Evolutionary conservation across 768 basidiomycete genomes (phyloP), one percentile per base, ranked within the genome.

Genomic region (Neoboletus magnificus): DNA sequence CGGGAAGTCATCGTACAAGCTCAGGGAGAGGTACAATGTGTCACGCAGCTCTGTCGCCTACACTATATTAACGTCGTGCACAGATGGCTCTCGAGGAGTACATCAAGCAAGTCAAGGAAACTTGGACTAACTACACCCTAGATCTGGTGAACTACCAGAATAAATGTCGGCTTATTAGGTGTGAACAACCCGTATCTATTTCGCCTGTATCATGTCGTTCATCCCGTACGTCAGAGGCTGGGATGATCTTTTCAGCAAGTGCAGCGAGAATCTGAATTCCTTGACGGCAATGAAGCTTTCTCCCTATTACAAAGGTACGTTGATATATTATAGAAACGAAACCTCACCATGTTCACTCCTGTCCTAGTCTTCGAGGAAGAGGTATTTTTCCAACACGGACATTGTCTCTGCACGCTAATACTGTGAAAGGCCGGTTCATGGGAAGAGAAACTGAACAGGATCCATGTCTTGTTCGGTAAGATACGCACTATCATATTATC

Each of bases 81-180:
- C 48, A 98, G 87, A 91, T 94, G 91, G 93, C 93, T 15, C 80
- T 96, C 25, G 94, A 97, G 70, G 93, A 95, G 68, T 97, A 94
- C 70, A 88, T 97, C 70, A 89, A 89, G 55, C 91, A 96, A 73
- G 97, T 99, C 67, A 93, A 93, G 71, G 97, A 98, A 73, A 91
- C 82, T 1, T 99, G 97, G 97, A 89, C 91, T 1, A 93, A 82
- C 65, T 98, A 98, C 68, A 91, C 93, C 1, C 79, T 99, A 48
- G 97, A 98, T 63, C 78, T 99, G 43, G 91, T 98, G 63, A 96
- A 98, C 69, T 99, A 98, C 68, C 97, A 98, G 78, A 98, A 93
- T 71, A 99, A 96, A 71, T 98, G 96, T 64, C 89, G 97, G 48
- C 81, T 99, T 25, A 98, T 99, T 60, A 82, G 85, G 86, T 91